Evolutionary conservation across 2,329 filamentous ascomycete genomes (phyloP).

Genomic region (Phialemonium atrogriseum): DNA sequence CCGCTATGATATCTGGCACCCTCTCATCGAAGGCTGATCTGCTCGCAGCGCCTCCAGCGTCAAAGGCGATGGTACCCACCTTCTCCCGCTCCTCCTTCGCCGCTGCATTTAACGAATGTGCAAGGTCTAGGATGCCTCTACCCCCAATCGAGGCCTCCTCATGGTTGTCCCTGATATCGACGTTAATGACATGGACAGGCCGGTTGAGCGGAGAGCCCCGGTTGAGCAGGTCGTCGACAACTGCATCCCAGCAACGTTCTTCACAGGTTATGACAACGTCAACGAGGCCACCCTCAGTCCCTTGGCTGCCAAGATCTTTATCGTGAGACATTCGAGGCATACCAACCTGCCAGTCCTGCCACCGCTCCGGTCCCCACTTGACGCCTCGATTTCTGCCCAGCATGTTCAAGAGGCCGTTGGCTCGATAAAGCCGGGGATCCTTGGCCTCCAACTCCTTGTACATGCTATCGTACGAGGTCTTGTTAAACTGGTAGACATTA

Average conservation of each 20-base stretch:
- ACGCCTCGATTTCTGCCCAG: conserved; percentile 82
- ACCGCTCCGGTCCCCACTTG: conserved; percentile 93
- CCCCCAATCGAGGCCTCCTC: conserved; percentile 91
- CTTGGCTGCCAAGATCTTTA: conserved; percentile 66
- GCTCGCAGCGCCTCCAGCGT: conserved; percentile 57
- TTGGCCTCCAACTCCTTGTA: conserved; percentile 84
- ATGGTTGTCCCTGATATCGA: conserved; percentile 97
- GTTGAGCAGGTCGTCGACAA: conserved; percentile 84
- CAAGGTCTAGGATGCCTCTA: conserved; percentile 84
- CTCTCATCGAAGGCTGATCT: conserved; percentile 80
- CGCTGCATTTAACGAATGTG: conserved; percentile 72
- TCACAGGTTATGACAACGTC: conserved; percentile 97
- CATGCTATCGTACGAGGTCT: conserved; percentile 90
- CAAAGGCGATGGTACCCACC: conserved; percentile 58
- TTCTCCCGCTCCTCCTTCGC: conserved; percentile 68
- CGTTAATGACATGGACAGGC: conserved; percentile 95
- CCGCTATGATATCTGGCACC: conserved; percentile 83
- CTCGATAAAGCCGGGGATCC: conserved; percentile 77
- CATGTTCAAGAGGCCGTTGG: conserved; percentile 94
- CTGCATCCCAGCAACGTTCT: conserved; percentile 96
- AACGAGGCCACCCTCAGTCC: conserved; percentile 81
- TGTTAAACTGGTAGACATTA: conserved; percentile 98
- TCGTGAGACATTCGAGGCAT: conserved; percentile 71
- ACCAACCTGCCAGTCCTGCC: conserved; percentile 94
- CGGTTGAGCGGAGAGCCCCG: conserved; percentile 81